Conservation (phyloP, 352 stramenopile genomes). For the Nothophytophthora sp. region DNA sequence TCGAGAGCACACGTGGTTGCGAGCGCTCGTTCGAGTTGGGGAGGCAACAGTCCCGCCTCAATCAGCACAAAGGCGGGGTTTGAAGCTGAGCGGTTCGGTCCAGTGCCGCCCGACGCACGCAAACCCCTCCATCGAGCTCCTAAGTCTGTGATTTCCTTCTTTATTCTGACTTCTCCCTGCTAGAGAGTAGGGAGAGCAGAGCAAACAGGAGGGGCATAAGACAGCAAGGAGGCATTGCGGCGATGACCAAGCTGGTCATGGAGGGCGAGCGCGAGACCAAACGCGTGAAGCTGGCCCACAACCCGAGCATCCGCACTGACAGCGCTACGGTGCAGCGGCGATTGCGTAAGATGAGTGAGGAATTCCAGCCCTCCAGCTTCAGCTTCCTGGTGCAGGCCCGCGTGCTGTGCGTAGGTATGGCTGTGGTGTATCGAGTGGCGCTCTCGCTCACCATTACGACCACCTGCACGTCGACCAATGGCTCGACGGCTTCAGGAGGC, state of each 20-base stretch:
- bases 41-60: too few relatives aligned
- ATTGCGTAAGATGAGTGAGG: constrained; percentile 63
- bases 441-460: constrained; percentile 30
- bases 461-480: constrained; percentile 15
- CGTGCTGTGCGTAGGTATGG: constrained; percentile 54
- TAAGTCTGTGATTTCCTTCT: constrained; percentile 16
- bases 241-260: constrained; percentile 29
- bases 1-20: too few relatives aligned
- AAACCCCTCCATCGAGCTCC: constrained; percentile 18
- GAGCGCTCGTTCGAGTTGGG: too few relatives aligned
- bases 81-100: constrained; percentile 19
- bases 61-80: too few relatives aligned
- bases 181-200: not conserved
- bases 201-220: too few relatives aligned
- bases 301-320: constrained; percentile 2
- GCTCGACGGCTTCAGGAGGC: constrained; percentile 7
- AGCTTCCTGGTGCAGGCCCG: constrained; percentile 46
- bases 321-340: constrained; percentile 37
- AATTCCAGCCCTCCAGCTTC: constrained; percentile 51
- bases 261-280: constrained; percentile 22
- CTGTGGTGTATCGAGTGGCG: constrained; percentile 59
- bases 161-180: constrained; percentile 27
- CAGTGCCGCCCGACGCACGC: constrained; percentile 30
- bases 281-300: constrained; percentile 31
- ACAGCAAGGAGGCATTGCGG: too few relatives aligned